phyloP scores from a whole-genome alignment of 2,329 filamentous ascomycete species.

The Trichoderma harzianum region DNA sequence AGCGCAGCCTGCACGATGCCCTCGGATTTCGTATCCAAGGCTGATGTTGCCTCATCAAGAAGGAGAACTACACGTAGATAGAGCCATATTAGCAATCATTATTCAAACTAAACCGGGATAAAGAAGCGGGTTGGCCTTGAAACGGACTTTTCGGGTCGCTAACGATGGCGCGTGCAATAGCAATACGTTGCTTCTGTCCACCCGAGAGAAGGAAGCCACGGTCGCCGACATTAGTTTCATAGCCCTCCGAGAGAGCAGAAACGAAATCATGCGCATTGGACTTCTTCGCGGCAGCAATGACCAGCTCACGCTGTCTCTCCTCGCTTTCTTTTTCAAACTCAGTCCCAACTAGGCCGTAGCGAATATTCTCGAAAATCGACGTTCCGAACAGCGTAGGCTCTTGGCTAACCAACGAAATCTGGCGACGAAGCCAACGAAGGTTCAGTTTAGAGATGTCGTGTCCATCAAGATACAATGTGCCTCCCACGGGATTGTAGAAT shows the following conservation, averaged over 20 bases:
- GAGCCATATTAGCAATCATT: background rate
- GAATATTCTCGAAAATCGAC: constrained; percentile 85
- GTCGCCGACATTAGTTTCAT: constrained; percentile 93
- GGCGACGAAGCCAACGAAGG: constrained; percentile 83
- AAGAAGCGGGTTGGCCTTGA: background rate
- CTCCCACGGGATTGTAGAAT: constrained; percentile 87
- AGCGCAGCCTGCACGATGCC: constrained; percentile 91
- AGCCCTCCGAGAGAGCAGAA: constrained; percentile 74
- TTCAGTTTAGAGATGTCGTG: constrained; percentile 79
- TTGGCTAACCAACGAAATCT: constrained; percentile 89
- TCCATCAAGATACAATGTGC: constrained; percentile 76
- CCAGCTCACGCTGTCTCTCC: constrained; percentile 65
- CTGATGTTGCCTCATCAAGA: constrained; percentile 91
- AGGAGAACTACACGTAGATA: constrained; percentile 58
- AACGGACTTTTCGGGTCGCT: constrained; percentile 74
- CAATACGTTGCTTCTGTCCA: constrained; percentile 95
- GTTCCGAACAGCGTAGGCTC: constrained; percentile 89
- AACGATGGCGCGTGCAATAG: constrained; percentile 86
- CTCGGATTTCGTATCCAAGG: constrained; percentile 91
- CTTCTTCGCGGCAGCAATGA: constrained; percentile 80
- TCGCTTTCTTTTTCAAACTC: constrained; percentile 62
- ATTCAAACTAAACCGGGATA: background rate
- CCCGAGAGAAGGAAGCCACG: constrained; percentile 89
- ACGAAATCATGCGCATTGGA: constrained; percentile 96
- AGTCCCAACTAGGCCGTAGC: constrained; percentile 86